phyloP scores from a whole-genome alignment of 73 alveolate species.

The Stentor roeselii region DNA sequence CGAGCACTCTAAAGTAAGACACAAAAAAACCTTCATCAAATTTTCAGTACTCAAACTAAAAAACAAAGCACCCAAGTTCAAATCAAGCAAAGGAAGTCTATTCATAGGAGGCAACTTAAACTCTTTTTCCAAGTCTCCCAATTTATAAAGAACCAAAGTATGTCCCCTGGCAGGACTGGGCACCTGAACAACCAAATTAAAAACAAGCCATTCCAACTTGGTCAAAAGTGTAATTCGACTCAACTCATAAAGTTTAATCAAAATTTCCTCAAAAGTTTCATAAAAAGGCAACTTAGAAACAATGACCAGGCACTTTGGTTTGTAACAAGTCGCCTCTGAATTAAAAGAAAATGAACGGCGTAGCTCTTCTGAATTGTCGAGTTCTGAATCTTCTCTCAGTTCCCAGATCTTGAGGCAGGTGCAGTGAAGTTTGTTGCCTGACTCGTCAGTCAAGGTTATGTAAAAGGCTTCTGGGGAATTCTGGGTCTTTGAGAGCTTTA shows the following conservation, averaged over 20 bases:
- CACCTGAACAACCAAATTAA: neutral
- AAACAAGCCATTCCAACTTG: neutral
- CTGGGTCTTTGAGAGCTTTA: neutral
- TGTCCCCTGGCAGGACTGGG: conserved; percentile 1
- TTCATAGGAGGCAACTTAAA: neutral
- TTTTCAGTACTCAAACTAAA: neutral
- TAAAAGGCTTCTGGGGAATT: neutral
- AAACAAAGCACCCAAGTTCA: neutral
- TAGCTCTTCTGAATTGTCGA: too few relatives aligned
- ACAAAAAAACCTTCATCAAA: neutral
- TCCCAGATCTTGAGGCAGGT: too few relatives aligned
- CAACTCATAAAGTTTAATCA: neutral
- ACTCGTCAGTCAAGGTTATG: neutral
- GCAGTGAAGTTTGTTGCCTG: neutral
- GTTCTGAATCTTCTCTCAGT: too few relatives aligned
- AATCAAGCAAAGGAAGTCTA: neutral
- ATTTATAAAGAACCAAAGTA: neutral
- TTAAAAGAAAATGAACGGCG: too few relatives aligned
- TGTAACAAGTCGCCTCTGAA: too few relatives aligned
- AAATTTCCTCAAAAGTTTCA: neutral
- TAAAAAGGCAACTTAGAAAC: neutral
- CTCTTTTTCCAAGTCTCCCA: neutral
- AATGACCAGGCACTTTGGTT: neutral
- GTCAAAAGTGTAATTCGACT: neutral
- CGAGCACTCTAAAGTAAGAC: neutral